These are phyloP conservation scores for Dendrothele bispora DNA, from an alignment of 768 basidiomycete genomes.

Conservation along the genomic window DNA sequence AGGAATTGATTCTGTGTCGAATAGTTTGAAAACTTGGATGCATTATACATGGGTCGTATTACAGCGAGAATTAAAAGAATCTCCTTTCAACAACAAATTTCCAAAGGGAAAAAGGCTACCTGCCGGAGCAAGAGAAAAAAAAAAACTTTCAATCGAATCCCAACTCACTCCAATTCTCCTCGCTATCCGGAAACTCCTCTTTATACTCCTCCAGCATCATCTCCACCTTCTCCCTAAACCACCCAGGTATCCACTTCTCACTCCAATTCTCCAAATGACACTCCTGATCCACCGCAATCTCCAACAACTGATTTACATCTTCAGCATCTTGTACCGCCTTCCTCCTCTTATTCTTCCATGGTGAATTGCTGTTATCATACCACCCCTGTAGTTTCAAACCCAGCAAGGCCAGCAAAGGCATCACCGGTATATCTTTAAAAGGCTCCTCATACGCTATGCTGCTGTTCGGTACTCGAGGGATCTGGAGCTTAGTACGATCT, in stretches of 20 bases:
- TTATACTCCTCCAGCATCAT: constrained; percentile 7
- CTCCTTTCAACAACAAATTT: no score
- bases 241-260: constrained; percentile 12
- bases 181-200: constrained; percentile 2
- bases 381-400: constrained; percentile 32
- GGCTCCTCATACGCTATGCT: constrained; percentile 4
- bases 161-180: constrained; percentile 6
- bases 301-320: constrained; percentile 25
- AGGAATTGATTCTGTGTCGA: no score
- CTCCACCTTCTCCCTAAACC: constrained; percentile 6
- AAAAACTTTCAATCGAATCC: no score
- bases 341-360: constrained; percentile 18
- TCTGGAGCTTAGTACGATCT: constrained; percentile 18
- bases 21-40: no score
- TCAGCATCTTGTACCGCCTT: constrained; percentile 25
- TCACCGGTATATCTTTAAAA: constrained; percentile 19
- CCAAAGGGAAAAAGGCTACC: no score
- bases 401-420: constrained; percentile 28
- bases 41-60: no score
- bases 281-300: constrained; percentile 14
- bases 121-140: no score
- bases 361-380: constrained; percentile 22
- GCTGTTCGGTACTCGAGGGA: constrained; percentile 17
- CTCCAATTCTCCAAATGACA: background rate
- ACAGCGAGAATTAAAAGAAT: no score